Conservation (phyloP, 2,329 filamentous ascomycete genomes). For the Monilinia polystroma region DNA sequence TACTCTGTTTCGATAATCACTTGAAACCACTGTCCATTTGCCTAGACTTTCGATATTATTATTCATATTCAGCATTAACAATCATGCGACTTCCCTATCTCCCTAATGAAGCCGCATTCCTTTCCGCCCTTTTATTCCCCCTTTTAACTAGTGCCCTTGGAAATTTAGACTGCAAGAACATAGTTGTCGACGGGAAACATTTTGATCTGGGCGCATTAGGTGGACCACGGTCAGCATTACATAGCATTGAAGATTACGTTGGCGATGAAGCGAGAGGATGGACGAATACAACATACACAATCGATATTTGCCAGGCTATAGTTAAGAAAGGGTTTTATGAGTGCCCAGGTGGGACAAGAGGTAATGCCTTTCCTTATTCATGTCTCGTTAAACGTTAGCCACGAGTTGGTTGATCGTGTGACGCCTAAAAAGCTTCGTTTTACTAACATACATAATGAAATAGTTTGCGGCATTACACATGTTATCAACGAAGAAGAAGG, state of each 20-base stretch:
- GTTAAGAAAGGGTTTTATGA: conserved; percentile 51
- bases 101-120: conserved; percentile 33
- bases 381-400: conserved; percentile 9
- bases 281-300: conserved; percentile 75
- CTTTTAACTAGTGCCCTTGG: conserved; percentile 40
- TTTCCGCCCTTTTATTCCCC: conserved; percentile 37
- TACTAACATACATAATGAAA: neutral
- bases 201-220: conserved; percentile 65
- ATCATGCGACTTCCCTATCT: conserved; percentile 35
- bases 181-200: conserved; percentile 56
- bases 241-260: conserved; percentile 47
- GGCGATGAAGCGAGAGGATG: conserved; percentile 49
- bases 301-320: conserved; percentile 72
- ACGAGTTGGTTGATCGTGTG: neutral
- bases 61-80: neutral
- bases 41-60: neutral
- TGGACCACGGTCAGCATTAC: conserved; percentile 69
- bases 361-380: conserved; percentile 45
- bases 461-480: conserved; percentile 75
- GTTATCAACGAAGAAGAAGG: conserved; percentile 51
- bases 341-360: conserved; percentile 68
- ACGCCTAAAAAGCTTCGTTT: conserved; percentile 26
- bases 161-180: conserved; percentile 61
- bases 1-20: neutral
- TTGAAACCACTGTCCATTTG: neutral